A percentile compares a stretch with the other conserved stretches of the same genome.
Conservation (phyloP, 2,329 filamentous ascomycete species). For the Xylaria sp. region DNA sequence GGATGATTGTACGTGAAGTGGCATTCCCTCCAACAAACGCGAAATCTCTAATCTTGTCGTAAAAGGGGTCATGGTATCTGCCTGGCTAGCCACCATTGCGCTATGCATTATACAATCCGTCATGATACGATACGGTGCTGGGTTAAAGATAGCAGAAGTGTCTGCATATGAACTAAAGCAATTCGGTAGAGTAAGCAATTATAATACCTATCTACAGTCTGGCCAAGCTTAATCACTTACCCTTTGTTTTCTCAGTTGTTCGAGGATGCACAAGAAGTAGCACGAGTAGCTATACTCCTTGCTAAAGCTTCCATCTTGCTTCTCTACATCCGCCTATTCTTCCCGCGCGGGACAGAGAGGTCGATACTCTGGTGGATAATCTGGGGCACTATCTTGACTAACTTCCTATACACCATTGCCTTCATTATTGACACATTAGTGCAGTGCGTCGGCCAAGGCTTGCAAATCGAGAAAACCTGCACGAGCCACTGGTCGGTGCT, state of each 20-base stretch:
- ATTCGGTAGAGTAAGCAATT: neutral
- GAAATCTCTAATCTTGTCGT: neutral
- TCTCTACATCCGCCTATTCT: conserved; percentile 1
- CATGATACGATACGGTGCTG: neutral
- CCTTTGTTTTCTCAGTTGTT: neutral
- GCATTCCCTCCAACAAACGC: neutral
- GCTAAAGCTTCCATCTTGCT: neutral
- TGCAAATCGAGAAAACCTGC: neutral
- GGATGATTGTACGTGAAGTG: neutral
- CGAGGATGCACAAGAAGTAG: neutral
- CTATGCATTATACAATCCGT: neutral
- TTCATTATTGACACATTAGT: neutral
- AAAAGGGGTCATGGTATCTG: neutral
- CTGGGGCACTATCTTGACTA: neutral
- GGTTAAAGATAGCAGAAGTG: neutral
- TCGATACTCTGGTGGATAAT: neutral
- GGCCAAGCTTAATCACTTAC: neutral
- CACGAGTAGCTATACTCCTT: neutral
- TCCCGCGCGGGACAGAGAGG: neutral
- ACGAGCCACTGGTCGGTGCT: neutral
- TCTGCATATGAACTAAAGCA: neutral
- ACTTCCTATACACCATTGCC: neutral
- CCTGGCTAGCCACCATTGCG: neutral
- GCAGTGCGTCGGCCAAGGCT: neutral
- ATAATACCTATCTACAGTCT: neutral